These are phyloP conservation scores for Aspergillus nomiae DNA, from an alignment of 2,329 filamentous ascomycete species.

Conservation along the genomic window DNA sequence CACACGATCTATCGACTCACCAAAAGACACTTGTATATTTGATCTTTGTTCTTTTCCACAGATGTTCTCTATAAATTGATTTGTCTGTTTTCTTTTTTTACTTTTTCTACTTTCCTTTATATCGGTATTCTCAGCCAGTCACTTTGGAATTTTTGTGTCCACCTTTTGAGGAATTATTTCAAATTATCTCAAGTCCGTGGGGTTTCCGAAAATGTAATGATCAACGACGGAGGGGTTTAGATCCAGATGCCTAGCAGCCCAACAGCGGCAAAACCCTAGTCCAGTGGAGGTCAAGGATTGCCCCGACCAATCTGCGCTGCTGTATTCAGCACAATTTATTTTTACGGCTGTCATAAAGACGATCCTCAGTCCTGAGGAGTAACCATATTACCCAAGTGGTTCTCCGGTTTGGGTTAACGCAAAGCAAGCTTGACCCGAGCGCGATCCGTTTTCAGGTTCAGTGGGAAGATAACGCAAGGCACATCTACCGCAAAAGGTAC, in stretches of 20 bases:
- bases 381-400: neutral
- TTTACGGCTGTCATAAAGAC: constrained; percentile 1
- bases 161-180: neutral
- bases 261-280: constrained; percentile 5
- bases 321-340: neutral
- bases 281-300: neutral
- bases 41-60: neutral
- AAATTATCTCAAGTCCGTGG: neutral
- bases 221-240: neutral
- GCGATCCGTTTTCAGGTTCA: constrained; percentile 5
- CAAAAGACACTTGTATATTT: neutral
- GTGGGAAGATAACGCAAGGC: neutral
- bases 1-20: neutral
- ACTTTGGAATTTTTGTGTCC: neutral
- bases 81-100: neutral
- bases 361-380: neutral
- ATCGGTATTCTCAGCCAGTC: neutral
- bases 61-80: neutral
- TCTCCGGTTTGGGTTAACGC: constrained; percentile 3
- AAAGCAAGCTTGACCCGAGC: neutral
- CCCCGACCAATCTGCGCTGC: neutral
- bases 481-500: neutral
- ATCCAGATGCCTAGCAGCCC: neutral
- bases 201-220: neutral
- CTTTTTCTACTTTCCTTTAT: neutral